Conservation (phyloP, 257 asterid genomes). For the Ligustrum vulgare region DNA sequence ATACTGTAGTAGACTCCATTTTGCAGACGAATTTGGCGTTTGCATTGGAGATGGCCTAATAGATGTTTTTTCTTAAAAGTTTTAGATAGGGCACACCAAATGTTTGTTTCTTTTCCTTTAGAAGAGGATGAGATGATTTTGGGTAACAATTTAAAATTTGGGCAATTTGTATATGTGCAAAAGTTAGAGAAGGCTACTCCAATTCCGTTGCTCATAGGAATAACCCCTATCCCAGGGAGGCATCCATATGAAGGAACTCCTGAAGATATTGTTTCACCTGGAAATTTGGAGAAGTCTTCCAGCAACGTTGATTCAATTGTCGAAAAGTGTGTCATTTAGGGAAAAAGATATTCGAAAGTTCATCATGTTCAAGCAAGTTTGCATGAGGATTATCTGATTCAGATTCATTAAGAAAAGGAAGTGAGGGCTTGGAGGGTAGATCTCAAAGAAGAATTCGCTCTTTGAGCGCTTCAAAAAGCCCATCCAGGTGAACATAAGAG, state of each 20-base stretch:
- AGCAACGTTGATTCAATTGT: conserved; percentile 38
- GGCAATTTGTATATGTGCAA: conserved; percentile 56
- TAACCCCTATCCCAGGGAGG: conserved; percentile 58
- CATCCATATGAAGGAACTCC: conserved; percentile 59
- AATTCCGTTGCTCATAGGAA: conserved; percentile 58
- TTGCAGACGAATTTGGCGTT: no score
- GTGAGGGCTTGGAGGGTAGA: conserved; percentile 15
- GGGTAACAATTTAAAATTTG: conserved; percentile 52
- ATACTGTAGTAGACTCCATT: no score
- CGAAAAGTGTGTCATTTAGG: conserved; percentile 65
- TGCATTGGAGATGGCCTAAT: no score
- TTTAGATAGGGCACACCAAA: conserved; percentile 62
- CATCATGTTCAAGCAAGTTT: conserved; percentile 20
- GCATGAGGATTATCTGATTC: conserved; percentile 33
- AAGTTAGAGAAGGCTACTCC: conserved; percentile 51
- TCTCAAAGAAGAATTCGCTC: conserved; percentile 36
- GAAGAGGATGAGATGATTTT: conserved; percentile 67
- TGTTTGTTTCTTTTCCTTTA: conserved; percentile 53
- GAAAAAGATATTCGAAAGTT: conserved; percentile 35
- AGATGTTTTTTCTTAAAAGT: conserved; percentile 67
- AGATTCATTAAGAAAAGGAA: conserved; percentile 20
- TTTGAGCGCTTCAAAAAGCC: conserved; percentile 38
- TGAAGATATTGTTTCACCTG: conserved; percentile 39
- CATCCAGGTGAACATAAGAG: conserved; percentile 20
- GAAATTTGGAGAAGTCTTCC: conserved; percentile 29